Evolutionary conservation across 2,329 filamentous ascomycete species (phyloP).

Genomic region (Xylaria sp.): DNA sequence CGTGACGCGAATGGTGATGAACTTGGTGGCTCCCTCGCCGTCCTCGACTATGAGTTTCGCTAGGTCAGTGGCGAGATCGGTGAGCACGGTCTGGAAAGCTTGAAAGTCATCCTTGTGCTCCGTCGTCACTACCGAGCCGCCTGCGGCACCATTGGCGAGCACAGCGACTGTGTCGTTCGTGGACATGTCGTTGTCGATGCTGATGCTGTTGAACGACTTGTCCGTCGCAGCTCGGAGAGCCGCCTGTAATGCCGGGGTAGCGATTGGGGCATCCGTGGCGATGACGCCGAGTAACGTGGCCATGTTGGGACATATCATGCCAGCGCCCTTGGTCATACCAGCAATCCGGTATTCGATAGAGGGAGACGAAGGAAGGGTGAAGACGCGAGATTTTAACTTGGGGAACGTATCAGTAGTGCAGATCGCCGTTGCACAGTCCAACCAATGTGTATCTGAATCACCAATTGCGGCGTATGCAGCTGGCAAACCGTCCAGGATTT

Average conservation of each 20-base stretch:
- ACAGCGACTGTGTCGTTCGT: constrained; percentile 97
- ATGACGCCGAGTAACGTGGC: constrained; percentile 92
- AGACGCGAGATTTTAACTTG: constrained; percentile 87
- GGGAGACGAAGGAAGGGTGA: constrained; percentile 83
- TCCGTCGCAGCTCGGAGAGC: constrained; percentile 80
- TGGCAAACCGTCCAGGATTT: constrained; percentile 86
- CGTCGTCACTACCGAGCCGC: constrained; percentile 70
- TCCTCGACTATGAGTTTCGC: constrained; percentile 95
- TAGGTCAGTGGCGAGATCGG: constrained; percentile 81
- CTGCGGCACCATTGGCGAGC: constrained; percentile 93
- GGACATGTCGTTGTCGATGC: constrained; percentile 94
- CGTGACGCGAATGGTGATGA: constrained; percentile 88
- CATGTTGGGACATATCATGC: constrained; percentile 99
- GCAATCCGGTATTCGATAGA: constrained; percentile 82
- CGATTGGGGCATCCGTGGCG: constrained; percentile 88
- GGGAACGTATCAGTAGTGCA: constrained; percentile 99
- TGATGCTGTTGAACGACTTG: constrained; percentile 95
- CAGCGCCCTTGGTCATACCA: constrained; percentile 96
- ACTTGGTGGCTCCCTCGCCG: constrained; percentile 97
- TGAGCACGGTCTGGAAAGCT: constrained; percentile 77
- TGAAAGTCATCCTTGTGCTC: constrained; percentile 69
- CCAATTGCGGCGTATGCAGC: constrained; percentile 77
- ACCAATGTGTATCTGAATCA: constrained; percentile 84
- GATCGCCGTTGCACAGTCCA: constrained; percentile 86
- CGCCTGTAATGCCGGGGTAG: constrained; percentile 70